These are phyloP conservation scores for Ogataea zsoltii DNA, from an alignment of 805 yeast genomes.

Conservation along the genomic window DNA sequence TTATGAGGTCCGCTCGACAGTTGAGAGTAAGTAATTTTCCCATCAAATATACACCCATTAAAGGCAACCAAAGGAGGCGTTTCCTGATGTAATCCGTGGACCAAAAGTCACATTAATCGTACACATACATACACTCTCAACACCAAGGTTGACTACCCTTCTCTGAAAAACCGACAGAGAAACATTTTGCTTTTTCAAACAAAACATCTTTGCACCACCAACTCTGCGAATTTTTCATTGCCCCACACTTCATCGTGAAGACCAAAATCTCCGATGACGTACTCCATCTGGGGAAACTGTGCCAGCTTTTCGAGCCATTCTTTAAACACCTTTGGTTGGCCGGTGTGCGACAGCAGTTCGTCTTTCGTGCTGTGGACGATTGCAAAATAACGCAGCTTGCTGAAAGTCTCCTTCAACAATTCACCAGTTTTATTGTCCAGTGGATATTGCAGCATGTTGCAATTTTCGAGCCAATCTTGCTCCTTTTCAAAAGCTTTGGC, in stretches of 20 bases:
- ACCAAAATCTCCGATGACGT: conserved; percentile 48
- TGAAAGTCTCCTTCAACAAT: conserved; percentile 8
- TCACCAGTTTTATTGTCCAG: not conserved
- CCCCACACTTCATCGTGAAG: conserved; percentile 65
- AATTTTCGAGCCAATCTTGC: conserved; percentile 14
- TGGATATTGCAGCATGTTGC: conserved; percentile 22
- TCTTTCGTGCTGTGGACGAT: conserved; percentile 66
- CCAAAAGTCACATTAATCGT: no score
- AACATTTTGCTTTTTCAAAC: no score
- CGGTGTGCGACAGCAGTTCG: conserved; percentile 53
- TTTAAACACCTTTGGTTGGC: conserved; percentile 48
- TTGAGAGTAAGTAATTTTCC: no score
- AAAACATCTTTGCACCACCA: conserved; percentile 12
- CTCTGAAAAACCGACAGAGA: no score
- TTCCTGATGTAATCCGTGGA: no score
- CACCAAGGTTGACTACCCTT: no score
- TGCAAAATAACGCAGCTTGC: conserved; percentile 26
- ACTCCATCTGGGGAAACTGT: conserved; percentile 15
- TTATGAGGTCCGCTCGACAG: no score
- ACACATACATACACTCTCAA: no score
- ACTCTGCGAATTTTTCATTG: conserved; percentile 34
- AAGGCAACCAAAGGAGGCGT: no score
- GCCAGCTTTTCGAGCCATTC: conserved; percentile 32
- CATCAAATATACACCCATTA: no score
- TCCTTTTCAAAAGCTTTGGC: conserved; percentile 50